Base-by-base conservation (phyloP, 148 eudicot species). In the Linanthus parryae region DNA sequence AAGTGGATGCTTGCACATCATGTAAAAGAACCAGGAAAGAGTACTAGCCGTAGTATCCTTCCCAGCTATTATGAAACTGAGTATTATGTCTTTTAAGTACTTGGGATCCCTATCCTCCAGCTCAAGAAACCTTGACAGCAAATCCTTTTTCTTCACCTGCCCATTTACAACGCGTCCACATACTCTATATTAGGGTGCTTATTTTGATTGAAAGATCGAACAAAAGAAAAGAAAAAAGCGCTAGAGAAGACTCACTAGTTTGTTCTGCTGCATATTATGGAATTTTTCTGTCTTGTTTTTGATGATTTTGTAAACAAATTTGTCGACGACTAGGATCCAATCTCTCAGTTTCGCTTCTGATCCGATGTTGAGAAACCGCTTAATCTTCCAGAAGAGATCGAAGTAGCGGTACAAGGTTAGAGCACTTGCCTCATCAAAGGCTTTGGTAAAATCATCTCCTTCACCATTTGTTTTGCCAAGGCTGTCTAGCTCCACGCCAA, bases 11-110 rank as follows among this genome's bases (percentile, higher is more conserved):
- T 64, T 63, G 57, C 70, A 73, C 37, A 73, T 39, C 73, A 73
- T 59, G 51, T 68, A 73, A 22, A 73, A 54, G 43, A 73, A 68
- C 73, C 78, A 73, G 13, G 78, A 54, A 44, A 73, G 70, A 14
- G 78, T 56, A 5, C 43, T 51, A 3, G 70, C 73, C 4, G 67
- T 73, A 20, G 78, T 68, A 46, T 73, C 78, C 15, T 67, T 68
- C 25, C 78, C 78, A 35, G 77, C 78, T 20, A 73, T 51, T n/a
- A 68, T 68, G 42, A 73, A 68, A 35, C 61, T 73, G 15, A 68
- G 64, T 9, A 73, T 68, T 18, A 73, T 68, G 35, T 73, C 78
- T 26, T 56, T 64, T 13, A 68, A 44, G 55, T 68, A 68, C 51
- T 58, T 58, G 14, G 68, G 59, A 59, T 68, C 59, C 7, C 52